Evolutionary conservation across 2,329 filamentous ascomycete genomes (phyloP).

Genomic region (Talaromyces amestolkiae): DNA sequence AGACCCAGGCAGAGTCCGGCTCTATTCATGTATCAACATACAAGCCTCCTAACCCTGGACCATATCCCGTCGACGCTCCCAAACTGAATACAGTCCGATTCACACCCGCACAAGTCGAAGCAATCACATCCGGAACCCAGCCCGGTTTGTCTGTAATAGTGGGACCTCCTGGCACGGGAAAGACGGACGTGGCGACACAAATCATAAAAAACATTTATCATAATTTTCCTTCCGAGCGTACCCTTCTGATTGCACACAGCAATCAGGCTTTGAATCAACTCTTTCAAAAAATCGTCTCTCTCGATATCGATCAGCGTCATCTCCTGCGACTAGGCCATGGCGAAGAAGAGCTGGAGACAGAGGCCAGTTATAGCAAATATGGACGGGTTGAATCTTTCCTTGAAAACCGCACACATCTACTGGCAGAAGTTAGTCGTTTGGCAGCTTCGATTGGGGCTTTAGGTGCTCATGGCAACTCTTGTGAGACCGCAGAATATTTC

Average conservation of each 20-base stretch:
- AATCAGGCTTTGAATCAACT: constrained; percentile 97
- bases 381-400: constrained; percentile 94
- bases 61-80: constrained; percentile 80
- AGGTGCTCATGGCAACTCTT: constrained; percentile 92
- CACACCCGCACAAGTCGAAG: constrained; percentile 85
- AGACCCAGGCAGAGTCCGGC: constrained; percentile 62
- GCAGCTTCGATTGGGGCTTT: constrained; percentile 81
- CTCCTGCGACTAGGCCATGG: constrained; percentile 88
- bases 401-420: constrained; percentile 74
- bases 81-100: constrained; percentile 83
- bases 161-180: constrained; percentile 92
- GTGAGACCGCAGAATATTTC: constrained; percentile 96
- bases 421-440: constrained; percentile 81
- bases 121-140: constrained; percentile 89
- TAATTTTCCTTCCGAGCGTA: constrained; percentile 91
- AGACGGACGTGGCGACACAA: constrained; percentile 98
- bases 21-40: constrained; percentile 84
- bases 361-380: constrained; percentile 87
- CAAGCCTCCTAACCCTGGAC: constrained; percentile 80
- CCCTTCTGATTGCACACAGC: constrained; percentile 89
- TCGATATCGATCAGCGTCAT: constrained; percentile 95
- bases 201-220: constrained; percentile 99
- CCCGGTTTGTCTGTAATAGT: constrained; percentile 92
- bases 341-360: constrained; percentile 86
- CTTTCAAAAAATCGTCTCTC: constrained; percentile 93